Evolutionary conservation across 176 grass and related monocot genomes (phyloP), one percentile per base, ranked within the genome.

Genomic region (Rhynchospora breviuscula): DNA sequence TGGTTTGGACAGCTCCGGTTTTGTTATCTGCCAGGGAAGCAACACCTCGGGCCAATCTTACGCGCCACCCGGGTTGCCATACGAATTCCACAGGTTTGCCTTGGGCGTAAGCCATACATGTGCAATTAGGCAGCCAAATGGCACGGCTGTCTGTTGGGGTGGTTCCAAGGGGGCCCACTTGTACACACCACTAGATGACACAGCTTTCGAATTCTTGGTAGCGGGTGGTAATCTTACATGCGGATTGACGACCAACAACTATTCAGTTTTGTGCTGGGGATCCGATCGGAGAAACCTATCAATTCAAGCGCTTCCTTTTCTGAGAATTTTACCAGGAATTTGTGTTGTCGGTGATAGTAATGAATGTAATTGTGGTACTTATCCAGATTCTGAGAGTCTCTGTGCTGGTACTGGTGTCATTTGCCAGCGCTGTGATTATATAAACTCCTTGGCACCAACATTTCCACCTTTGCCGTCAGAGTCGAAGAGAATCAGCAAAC

Each of bases 81-180:
- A 80, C 8, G 86, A 65, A 43, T 86, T 89, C 47, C 56, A 10
- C 40, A 89, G 91, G 0, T 85, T 95, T 1, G 93, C 93, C 19
- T 87, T 99, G 12, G 93, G 93, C 9, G 89, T 83, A 4, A 46
- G 74, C 8, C 91, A 99, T 86, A 90, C 91, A 0, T 99, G 96
- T 63, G 96, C 87, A 0, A 67, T 99, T 17, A 19, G 26, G 19
- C 80, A 65, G 13, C 58, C 80, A 4, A 88, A 89, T 83, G 68
- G 61, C 77, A 93, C 88, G 2, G 91, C 88, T 8, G 76, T 85
- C 33, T 99, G 96, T 85, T 99, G 96, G 96, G n/a, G n/a, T n/a
- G n/a, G n/a, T n/a, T n/a, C n/a, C n/a, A n/a, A n/a, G n/a, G n/a
- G n/a, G n/a, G n/a, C n/a, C n/a, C n/a, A n/a, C n/a, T n/a, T n/a